Conservation (phyloP, 1,139 yeast genomes). For the Hyphopichia burtonii region DNA sequence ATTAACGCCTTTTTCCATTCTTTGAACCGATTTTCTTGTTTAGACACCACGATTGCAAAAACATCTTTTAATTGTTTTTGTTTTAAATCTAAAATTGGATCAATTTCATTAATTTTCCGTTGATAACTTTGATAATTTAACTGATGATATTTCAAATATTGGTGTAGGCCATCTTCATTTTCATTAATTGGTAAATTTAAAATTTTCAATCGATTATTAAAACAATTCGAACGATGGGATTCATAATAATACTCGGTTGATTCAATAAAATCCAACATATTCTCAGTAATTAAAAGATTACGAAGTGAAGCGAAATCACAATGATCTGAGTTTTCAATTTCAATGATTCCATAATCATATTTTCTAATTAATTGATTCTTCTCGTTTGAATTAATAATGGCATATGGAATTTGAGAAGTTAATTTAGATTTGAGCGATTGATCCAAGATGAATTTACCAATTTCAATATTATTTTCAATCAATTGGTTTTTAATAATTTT, state of each 20-base stretch:
- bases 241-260: conserved; percentile 62
- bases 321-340: conserved; percentile 62
- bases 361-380: conserved; percentile 48
- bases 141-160: conserved; percentile 29
- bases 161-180: conserved; percentile 10
- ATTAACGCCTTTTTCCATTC: conserved; percentile 64
- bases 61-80: conserved; percentile 45
- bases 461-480: conserved; percentile 46
- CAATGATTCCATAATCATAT: conserved; percentile 75
- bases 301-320: conserved; percentile 64
- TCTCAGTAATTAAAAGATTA: conserved; percentile 47
- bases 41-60: conserved; percentile 46
- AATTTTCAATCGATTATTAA: not conserved
- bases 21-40: conserved; percentile 62
- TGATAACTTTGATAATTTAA: conserved; percentile 38
- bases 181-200: not conserved
- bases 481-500: conserved; percentile 42
- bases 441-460: conserved; percentile 56
- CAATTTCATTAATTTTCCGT: conserved; percentile 38
- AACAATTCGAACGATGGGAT: conserved; percentile 35
- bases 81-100: conserved; percentile 48
- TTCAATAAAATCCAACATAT: conserved; percentile 58
- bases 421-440: conserved; percentile 30
- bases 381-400: conserved; percentile 55
- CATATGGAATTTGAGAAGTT: conserved; percentile 51